A percentile compares a stretch with the other conserved stretches of the same genome.
Evolutionary conservation across 768 basidiomycete species (phyloP).

Genomic region (Kwoniella dejecticola): DNA sequence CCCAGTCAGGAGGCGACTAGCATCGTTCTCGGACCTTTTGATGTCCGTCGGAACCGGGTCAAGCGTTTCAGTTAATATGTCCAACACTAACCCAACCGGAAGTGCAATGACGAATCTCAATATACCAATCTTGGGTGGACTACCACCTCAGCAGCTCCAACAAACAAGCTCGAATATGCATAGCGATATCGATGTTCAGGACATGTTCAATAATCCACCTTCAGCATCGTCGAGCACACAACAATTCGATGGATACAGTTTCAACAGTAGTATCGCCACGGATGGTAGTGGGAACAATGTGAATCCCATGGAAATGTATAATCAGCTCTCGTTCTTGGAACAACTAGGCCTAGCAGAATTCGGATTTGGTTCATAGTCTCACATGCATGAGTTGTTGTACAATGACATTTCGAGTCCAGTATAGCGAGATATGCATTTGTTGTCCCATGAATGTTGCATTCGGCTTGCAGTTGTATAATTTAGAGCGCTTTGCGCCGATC

Average conservation of each 20-base stretch:
- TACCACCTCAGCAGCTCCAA: neutral
- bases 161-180: neutral
- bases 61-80: neutral
- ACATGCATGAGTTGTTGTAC: too few species aligned
- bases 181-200: neutral
- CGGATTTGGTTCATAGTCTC: conserved; percentile 1
- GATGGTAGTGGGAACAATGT: neutral
- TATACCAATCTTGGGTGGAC: neutral
- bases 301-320: conserved; percentile 5
- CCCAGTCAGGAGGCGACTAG: neutral
- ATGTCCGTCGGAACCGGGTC: neutral
- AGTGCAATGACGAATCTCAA: neutral
- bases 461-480: too few species aligned
- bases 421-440: too few species aligned
- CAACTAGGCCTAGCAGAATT: conserved; percentile 11
- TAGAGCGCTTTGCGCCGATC: too few species aligned
- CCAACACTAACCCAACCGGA: neutral
- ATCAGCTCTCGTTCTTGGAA: conserved; percentile 9
- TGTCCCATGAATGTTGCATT: too few species aligned
- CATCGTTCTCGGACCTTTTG: conserved; percentile 17
- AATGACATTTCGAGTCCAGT: too few species aligned
- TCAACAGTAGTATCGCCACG: neutral
- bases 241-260: neutral
- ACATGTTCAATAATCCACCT: neutral
- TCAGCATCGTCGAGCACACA: neutral